Conservation (phyloP, 2,329 filamentous ascomycete species). For the Fusarium euwallaceae region DNA sequence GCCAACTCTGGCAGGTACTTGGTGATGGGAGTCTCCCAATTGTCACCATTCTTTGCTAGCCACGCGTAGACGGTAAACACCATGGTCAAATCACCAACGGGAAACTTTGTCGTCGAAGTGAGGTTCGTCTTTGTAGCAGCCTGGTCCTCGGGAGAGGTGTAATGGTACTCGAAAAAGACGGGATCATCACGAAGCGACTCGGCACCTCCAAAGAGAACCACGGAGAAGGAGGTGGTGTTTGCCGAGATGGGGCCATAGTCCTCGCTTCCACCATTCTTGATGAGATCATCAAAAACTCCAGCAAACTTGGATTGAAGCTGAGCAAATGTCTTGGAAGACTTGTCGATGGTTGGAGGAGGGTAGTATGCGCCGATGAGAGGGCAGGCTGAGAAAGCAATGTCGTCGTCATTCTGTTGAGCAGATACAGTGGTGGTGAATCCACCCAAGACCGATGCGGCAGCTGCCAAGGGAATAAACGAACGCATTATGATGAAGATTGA, state of each 20-base stretch:
- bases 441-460: background rate
- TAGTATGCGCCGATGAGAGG: constrained; percentile 40
- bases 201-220: constrained; percentile 33
- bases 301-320: constrained; percentile 17
- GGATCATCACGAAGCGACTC: constrained; percentile 15
- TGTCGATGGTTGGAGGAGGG: constrained; percentile 28
- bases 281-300: constrained; percentile 25
- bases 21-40: constrained; percentile 48
- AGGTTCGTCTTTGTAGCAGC: constrained; percentile 22
- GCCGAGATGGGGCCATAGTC: constrained; percentile 28
- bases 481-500: constrained; percentile 3
- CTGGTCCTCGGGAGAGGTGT: constrained; percentile 33
- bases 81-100: constrained; percentile 49
- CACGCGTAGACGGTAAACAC: constrained; percentile 52
- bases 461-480: background rate
- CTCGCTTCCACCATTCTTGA: constrained; percentile 27
- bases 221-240: constrained; percentile 40
- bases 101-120: constrained; percentile 43
- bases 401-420: constrained; percentile 6
- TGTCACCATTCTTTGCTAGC: constrained; percentile 47
- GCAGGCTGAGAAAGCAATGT: constrained; percentile 35
- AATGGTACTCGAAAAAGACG: constrained; percentile 40
- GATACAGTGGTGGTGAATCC: background rate
- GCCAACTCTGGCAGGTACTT: constrained; percentile 46
- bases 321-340: constrained; percentile 1